phyloP scores from a whole-genome alignment of 441 rosid species.

The Gossypium schwendimanii region DNA sequence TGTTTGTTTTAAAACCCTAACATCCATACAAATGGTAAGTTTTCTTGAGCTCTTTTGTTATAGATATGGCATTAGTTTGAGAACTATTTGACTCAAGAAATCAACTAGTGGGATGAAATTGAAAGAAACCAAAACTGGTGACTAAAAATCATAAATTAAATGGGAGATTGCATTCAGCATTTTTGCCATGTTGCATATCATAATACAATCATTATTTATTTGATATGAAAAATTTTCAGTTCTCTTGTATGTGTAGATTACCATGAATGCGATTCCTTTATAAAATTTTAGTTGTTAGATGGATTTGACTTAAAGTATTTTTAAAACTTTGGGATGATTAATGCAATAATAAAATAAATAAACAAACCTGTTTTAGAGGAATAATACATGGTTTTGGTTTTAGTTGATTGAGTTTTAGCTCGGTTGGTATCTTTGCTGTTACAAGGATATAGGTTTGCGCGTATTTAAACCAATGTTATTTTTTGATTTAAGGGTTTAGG shows the following conservation, averaged over 20 bases:
- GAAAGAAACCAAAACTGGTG: not conserved
- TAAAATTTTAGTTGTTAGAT: too few relatives aligned
- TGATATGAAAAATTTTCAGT: not conserved
- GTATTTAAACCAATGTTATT: too few relatives aligned
- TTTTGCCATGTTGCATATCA: not conserved
- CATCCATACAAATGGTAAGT: not conserved
- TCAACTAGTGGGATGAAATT: not conserved
- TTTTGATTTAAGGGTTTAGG: too few relatives aligned
- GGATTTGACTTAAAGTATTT: too few relatives aligned
- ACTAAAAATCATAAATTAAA: not conserved
- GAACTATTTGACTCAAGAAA: not conserved
- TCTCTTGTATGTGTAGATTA: not conserved
- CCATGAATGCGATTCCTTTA: not conserved
- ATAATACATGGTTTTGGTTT: too few relatives aligned
- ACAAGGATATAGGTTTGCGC: too few relatives aligned
- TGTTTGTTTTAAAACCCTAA: not conserved
- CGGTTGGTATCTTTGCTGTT: too few relatives aligned
- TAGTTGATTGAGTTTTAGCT: too few relatives aligned
- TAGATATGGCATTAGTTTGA: not conserved
- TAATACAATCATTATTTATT: not conserved
- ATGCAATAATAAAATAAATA: too few relatives aligned
- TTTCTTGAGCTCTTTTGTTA: not conserved
- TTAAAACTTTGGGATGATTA: too few relatives aligned
- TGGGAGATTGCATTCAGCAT: not conserved
- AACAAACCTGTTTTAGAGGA: too few relatives aligned